phyloP scores from a whole-genome alignment of 108 stramenopile genomes.

The Pinguiococcus pyrenoidosus region DNA sequence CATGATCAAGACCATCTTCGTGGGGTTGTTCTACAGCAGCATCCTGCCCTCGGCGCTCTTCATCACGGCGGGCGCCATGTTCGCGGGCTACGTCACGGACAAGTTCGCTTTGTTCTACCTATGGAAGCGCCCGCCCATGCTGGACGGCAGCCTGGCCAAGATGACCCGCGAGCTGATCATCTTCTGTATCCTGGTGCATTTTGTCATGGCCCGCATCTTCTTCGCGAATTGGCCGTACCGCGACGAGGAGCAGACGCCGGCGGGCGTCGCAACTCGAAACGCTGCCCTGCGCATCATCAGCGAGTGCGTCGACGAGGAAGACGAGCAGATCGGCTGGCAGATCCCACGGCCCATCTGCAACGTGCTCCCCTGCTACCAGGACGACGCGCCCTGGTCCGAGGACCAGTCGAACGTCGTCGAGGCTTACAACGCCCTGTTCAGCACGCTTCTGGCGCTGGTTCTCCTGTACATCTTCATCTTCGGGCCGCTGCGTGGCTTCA shows the following conservation, averaged over 20 bases:
- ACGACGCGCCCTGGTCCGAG: neutral
- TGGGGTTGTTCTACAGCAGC: constrained; percentile 37
- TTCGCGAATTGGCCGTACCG: constrained; percentile 18
- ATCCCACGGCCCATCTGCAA: too few species aligned
- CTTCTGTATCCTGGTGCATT: constrained; percentile 24
- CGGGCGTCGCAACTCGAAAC: too few species aligned
- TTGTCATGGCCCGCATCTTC: constrained; percentile 22
- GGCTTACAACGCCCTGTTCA: constrained; percentile 1
- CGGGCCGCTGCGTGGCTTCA: neutral
- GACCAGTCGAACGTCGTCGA: constrained; percentile 1
- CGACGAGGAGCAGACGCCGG: too few species aligned
- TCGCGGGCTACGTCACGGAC: constrained; percentile 26
- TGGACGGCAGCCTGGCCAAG: constrained; percentile 17
- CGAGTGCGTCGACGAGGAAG: neutral
- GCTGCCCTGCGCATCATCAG: neutral
- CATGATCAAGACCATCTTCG: constrained; percentile 38
- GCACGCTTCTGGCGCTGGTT: neutral
- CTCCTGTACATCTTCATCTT: neutral
- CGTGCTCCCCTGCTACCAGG: too few species aligned
- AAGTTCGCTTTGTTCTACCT: constrained; percentile 26
- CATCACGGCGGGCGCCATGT: constrained; percentile 25
- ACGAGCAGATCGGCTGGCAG: too few species aligned
- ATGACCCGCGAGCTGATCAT: constrained; percentile 12
- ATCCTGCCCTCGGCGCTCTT: constrained; percentile 28
- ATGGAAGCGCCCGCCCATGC: constrained; percentile 24